Conservation (phyloP, 73 alveolate genomes). For the Paramecium sexaurelia region DNA sequence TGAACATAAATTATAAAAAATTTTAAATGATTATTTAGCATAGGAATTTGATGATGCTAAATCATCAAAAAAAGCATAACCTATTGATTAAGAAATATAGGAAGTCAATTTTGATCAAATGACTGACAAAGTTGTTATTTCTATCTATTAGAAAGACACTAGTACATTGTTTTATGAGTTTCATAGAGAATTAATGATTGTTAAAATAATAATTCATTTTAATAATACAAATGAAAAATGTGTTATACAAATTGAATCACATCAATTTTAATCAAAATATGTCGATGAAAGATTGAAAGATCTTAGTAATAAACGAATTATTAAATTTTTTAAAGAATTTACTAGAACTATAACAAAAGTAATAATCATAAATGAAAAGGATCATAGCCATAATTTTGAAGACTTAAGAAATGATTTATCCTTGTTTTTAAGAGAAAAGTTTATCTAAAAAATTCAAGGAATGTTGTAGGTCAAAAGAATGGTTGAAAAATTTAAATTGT, state of each 20-base stretch:
- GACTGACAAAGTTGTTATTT: neutral
- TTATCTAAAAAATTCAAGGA: slow-evolving; percentile 8
- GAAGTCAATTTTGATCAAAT: neutral
- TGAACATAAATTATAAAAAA: neutral
- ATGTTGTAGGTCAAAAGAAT: slow-evolving; percentile 17
- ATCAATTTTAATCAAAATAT: neutral
- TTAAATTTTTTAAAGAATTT: neutral
- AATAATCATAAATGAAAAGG: neutral
- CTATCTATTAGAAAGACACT: neutral
- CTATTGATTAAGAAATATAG: neutral
- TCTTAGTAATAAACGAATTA: neutral
- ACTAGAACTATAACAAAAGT: neutral
- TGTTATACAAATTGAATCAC: neutral
- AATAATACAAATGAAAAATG: neutral
- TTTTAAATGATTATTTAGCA: neutral
- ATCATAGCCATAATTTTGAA: slow-evolving; percentile 12
- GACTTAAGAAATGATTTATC: neutral
- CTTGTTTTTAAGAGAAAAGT: neutral
- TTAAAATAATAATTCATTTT: neutral
- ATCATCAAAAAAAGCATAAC: neutral
- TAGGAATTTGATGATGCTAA: neutral
- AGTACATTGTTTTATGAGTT: neutral
- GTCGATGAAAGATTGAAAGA: neutral
- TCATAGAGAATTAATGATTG: neutral
- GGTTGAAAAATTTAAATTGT: slow-evolving; percentile 25